Evolutionary conservation across 2,329 filamentous ascomycete species (phyloP).

Genomic region (Xylariales sp.): DNA sequence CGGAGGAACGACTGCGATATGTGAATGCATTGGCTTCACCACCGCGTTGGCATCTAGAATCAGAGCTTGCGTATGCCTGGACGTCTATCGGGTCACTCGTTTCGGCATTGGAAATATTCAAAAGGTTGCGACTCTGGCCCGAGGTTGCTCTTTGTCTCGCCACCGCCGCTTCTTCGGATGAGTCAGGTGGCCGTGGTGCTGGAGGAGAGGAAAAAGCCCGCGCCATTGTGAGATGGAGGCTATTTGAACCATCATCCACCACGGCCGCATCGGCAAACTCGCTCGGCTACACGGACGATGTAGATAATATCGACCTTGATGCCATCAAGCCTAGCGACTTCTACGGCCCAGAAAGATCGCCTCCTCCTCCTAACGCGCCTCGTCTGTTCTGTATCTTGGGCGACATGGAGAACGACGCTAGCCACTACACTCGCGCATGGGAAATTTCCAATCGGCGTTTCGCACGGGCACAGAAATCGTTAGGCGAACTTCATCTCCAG

Average conservation of each 20-base stretch:
- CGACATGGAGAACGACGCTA: conserved; percentile 81
- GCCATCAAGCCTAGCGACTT: conserved; percentile 66
- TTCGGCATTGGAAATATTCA: conserved; percentile 95
- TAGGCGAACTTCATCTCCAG: conserved; percentile 82
- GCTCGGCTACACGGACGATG: conserved; percentile 57
- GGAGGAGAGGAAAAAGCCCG: conserved; percentile 83
- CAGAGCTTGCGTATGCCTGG: conserved; percentile 94
- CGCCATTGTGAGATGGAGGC: conserved; percentile 78
- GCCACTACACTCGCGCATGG: conserved; percentile 89
- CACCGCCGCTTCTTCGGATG: conserved; percentile 66
- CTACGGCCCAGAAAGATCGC: conserved; percentile 73
- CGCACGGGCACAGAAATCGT: conserved; percentile 85
- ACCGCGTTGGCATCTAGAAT: conserved; percentile 92
- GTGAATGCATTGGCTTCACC: conserved; percentile 87
- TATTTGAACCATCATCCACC: conserved; percentile 74
- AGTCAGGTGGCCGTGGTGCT: conserved; percentile 63
- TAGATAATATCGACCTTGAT: conserved; percentile 67
- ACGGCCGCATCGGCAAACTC: conserved; percentile 43
- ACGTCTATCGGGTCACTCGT: conserved; percentile 85
- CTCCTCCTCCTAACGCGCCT: conserved; percentile 83
- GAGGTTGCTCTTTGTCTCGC: conserved; percentile 93
- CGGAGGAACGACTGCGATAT: conserved; percentile 81
- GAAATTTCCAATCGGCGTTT: conserved; percentile 83
- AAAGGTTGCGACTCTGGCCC: conserved; percentile 91
- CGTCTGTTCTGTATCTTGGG: conserved; percentile 93